Percentiles rank a stretch among this genome's conserved stretches.
Conservation (phyloP, 23 red algal genomes). For the Gracilaria gracilis region DNA sequence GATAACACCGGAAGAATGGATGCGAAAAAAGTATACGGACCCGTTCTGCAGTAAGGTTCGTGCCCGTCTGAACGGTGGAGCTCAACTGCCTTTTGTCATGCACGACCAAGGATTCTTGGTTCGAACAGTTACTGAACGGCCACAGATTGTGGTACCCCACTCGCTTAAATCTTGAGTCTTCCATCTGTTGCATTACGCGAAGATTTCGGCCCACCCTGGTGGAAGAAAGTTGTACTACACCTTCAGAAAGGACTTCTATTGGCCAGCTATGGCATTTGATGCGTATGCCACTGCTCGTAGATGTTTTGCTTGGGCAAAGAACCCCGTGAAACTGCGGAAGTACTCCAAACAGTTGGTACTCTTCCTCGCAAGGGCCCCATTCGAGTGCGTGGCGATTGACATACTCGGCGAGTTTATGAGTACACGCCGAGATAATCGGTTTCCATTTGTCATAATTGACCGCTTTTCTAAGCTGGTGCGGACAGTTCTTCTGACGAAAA, state of each 20-base stretch:
- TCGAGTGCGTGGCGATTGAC: neutral
- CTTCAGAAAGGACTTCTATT: slow-evolving; percentile 34
- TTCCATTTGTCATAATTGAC: neutral
- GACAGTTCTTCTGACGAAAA: neutral
- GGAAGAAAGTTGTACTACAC: neutral
- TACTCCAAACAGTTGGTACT: slow-evolving; percentile 3
- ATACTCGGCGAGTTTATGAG: neutral
- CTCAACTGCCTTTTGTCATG: neutral
- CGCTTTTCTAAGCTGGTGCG: slow-evolving; percentile 8
- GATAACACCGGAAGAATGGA: slow-evolving; percentile 26
- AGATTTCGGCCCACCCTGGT: slow-evolving; percentile 8
- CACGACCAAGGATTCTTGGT: neutral
- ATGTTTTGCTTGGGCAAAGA: neutral
- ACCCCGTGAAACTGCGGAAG: slow-evolving; percentile 14
- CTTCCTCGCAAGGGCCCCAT: neutral
- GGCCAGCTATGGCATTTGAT: slow-evolving; percentile 37
- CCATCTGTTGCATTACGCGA: slow-evolving; percentile 7
- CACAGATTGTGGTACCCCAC: slow-evolving; percentile 42
- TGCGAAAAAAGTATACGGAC: slow-evolving; percentile 10
- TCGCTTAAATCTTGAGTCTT: neutral
- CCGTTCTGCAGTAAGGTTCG: slow-evolving; percentile 4
- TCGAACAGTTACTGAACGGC: neutral
- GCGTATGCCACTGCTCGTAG: neutral
- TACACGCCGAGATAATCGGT: neutral
- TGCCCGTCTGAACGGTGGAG: neutral